phyloP scores from a whole-genome alignment of 805 yeast species.

The Ogataea dorogensis region DNA sequence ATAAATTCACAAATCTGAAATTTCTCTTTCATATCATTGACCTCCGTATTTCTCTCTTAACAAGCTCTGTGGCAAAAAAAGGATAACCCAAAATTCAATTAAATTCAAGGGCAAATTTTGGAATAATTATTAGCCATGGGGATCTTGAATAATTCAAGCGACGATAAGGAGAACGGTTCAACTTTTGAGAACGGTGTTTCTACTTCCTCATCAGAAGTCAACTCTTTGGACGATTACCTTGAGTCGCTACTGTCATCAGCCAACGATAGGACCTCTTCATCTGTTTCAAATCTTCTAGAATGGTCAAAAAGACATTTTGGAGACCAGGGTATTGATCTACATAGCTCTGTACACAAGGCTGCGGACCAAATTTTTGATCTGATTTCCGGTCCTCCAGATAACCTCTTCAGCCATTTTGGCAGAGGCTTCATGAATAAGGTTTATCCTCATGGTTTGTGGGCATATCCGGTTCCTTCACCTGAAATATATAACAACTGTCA shows the following conservation, averaged over 20 bases:
- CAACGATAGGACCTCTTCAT: constrained; percentile 20
- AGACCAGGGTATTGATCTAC: not conserved
- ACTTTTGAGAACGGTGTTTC: too few relatives aligned
- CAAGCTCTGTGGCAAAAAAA: too few relatives aligned
- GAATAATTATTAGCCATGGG: too few relatives aligned
- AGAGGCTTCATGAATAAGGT: constrained; percentile 8
- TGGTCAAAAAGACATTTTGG: constrained; percentile 12
- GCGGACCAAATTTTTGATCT: constrained; percentile 1
- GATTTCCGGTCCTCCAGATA: constrained; percentile 2
- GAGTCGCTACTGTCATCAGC: constrained; percentile 16
- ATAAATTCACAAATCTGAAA: too few relatives aligned
- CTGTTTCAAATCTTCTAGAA: constrained; percentile 15
- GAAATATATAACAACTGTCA: constrained; percentile 62
- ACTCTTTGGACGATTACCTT: constrained; percentile 11
- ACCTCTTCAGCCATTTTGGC: constrained; percentile 2
- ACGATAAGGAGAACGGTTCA: too few relatives aligned
- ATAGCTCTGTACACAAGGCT: not conserved
- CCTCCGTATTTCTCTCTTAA: too few relatives aligned
- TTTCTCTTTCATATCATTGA: too few relatives aligned
- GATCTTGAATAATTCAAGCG: too few relatives aligned
- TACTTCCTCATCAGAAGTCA: too few relatives aligned
- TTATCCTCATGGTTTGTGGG: constrained; percentile 23
- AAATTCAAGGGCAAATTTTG: too few relatives aligned
- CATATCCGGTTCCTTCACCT: constrained; percentile 34
- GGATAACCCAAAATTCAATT: too few relatives aligned